Percentiles rank a stretch among this genome's conserved stretches.
Evolutionary conservation across 495 filamentous ascomycete species (phyloP).

Genomic region (Collariella sp.): DNA sequence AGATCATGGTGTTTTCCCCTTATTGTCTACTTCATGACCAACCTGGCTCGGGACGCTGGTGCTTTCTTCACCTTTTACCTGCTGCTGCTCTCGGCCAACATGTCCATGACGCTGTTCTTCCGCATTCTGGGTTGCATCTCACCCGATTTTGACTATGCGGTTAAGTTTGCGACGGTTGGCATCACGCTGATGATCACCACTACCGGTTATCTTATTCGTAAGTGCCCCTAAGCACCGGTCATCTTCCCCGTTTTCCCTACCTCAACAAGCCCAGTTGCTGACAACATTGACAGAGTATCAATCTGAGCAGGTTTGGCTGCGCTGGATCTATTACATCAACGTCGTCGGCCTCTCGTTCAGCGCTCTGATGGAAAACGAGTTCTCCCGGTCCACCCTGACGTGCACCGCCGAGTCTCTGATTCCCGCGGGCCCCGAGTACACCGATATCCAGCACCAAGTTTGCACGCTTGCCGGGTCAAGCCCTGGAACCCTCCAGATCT

Average conservation of each 20-base stretch:
- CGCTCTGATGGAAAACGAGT: conserved; percentile 78
- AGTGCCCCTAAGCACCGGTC: background rate
- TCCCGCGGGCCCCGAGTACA: conserved; percentile 55
- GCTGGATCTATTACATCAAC: conserved; percentile 79
- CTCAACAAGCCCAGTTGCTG: background rate
- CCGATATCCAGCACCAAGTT: conserved; percentile 59
- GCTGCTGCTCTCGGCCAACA: conserved; percentile 59
- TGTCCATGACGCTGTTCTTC: conserved; percentile 75
- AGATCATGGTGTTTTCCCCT: conserved; percentile 64
- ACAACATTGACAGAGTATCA: conserved; percentile 40
- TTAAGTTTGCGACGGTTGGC: conserved; percentile 66
- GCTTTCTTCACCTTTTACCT: conserved; percentile 75
- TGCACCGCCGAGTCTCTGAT: conserved; percentile 58
- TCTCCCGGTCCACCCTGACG: conserved; percentile 51
- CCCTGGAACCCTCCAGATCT: conserved; percentile 50
- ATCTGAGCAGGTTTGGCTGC: conserved; percentile 59
- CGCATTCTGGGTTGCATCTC: conserved; percentile 68
- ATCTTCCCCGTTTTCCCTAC: background rate
- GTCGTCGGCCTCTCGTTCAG: conserved; percentile 66
- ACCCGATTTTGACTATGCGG: conserved; percentile 78
- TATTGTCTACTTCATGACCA: conserved; percentile 76
- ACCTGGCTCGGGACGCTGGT: conserved; percentile 54
- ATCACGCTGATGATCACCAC: conserved; percentile 75
- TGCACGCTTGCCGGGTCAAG: conserved; percentile 63
- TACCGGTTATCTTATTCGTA: conserved; percentile 65